Conservation (phyloP, 2,329 filamentous ascomycete species). For the Colletotrichum caudatum region DNA sequence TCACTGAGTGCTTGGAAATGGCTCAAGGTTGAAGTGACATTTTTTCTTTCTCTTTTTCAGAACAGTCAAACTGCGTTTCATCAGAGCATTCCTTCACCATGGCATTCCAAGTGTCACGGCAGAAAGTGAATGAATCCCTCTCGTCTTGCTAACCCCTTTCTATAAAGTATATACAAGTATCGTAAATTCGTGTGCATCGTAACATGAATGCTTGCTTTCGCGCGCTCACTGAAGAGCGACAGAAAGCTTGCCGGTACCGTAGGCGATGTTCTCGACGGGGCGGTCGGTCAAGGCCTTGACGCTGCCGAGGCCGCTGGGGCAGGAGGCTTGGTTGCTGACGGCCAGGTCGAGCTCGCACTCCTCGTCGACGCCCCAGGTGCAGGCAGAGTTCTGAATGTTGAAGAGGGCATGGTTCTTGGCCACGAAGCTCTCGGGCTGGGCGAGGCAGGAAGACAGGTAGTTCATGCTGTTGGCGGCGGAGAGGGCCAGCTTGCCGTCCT, state of each 20-base stretch:
- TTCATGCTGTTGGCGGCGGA: constrained; percentile 69
- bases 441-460: constrained; percentile 62
- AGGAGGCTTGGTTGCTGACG: constrained; percentile 64
- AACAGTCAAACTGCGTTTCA: no score
- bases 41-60: no score
- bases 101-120: no score
- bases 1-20: neutral
- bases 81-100: neutral
- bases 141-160: constrained; percentile 3
- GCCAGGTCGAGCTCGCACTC: constrained; percentile 61
- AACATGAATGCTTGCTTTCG: constrained; percentile 10
- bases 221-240: constrained; percentile 32
- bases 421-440: constrained; percentile 61
- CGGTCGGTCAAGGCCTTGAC: constrained; percentile 48
- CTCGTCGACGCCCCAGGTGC: constrained; percentile 64
- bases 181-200: constrained; percentile 35
- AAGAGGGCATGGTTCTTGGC: constrained; percentile 64
- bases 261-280: constrained; percentile 65
- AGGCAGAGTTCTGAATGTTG: constrained; percentile 65
- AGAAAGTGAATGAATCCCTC: neutral
- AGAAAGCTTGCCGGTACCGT: constrained; percentile 58
- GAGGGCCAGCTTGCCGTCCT: constrained; percentile 64
- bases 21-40: constrained; percentile 9
- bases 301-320: constrained; percentile 59
- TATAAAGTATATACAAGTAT: constrained; percentile 38